Base-by-base conservation (phyloP, 148 eudicot species). In the Amaranthus palmeri region DNA sequence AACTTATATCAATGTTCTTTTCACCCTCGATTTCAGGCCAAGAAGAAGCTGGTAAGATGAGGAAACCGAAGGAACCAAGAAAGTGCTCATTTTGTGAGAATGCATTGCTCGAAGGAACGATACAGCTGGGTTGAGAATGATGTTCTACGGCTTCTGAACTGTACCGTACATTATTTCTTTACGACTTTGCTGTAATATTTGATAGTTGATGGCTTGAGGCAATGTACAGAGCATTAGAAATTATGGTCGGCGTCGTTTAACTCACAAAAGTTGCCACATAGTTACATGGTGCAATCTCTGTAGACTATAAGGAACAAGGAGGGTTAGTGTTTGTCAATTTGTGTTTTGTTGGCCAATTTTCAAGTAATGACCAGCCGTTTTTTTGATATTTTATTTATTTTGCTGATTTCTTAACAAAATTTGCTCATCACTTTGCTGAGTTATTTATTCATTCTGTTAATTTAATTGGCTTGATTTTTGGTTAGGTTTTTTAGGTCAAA, bases 21-120 rank as follows among this genome's bases (percentile, higher is more conserved):
- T 66, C 42, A 70, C 75, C 65, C 48, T 43, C 78, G 70, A 41
- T 85, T 83, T 80, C 96, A 91, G 98, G 90, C 85, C 84, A 68
- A 74, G 90, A 75, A 83, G 87, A 83, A 89, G 85, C 91, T 88
- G 96, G 97, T 25, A 25, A 93, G 78, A 69, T 89, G 83, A 91
- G 74, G 62, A 57, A 14, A 72, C n/a, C 50, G 56, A 68, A 41
- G 69, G 10, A 13, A 15, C 10, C 6, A 15, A 17, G 25, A 18
- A 43, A 1, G 53, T 49, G 60, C 78, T 50, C 61, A 70, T 59
- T 61, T 74, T 74, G 55, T 12, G 36, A 4, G 54, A 63, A 62
- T 17, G 36, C 72, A 65, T 14, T 36, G 50, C 53, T 46, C 18
- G 17, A 17, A 43, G 45, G 47, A 25, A 52, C 51, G 61, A 54